Evolutionary conservation across 331 rosid genomes (phyloP).

Genomic region (Malus hybrid): DNA sequence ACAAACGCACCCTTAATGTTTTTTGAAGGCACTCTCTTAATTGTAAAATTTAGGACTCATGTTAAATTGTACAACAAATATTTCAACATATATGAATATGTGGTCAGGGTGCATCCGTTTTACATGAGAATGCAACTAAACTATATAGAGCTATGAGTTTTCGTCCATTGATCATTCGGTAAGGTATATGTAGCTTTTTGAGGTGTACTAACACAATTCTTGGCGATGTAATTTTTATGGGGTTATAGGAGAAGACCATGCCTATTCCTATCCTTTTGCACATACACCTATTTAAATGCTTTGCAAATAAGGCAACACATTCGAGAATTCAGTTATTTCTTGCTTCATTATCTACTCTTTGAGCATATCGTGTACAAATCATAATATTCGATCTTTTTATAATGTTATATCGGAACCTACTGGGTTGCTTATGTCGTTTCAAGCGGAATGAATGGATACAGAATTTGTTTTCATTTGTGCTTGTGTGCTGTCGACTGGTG

Average conservation of each 20-base stretch:
- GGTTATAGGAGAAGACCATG: not conserved
- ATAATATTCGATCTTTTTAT: too few species aligned
- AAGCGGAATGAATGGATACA: not conserved
- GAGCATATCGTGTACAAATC: not conserved
- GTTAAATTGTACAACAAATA: not conserved
- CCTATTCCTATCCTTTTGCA: not conserved
- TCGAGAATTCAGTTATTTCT: not conserved
- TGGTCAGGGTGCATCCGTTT: conserved; percentile 25
- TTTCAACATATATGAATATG: conserved; percentile 10
- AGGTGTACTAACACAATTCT: not conserved
- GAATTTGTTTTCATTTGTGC: not conserved
- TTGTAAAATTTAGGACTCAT: not conserved
- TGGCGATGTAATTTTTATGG: not conserved
- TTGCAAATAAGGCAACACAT: not conserved
- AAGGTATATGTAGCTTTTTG: conserved; percentile 15
- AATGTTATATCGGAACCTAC: not conserved
- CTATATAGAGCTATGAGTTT: conserved; percentile 9
- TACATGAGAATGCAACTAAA: conserved; percentile 18
- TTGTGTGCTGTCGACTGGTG: not conserved
- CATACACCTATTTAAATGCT: not conserved
- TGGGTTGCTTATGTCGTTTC: not conserved
- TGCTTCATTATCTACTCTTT: not conserved
- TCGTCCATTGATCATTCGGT: conserved; percentile 11
- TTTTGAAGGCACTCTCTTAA: not conserved
- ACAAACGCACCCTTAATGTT: too few species aligned